Evolutionary conservation across 192 early-diverging fungal genomes (phyloP).

Genomic region (Piromyces sp.): DNA sequence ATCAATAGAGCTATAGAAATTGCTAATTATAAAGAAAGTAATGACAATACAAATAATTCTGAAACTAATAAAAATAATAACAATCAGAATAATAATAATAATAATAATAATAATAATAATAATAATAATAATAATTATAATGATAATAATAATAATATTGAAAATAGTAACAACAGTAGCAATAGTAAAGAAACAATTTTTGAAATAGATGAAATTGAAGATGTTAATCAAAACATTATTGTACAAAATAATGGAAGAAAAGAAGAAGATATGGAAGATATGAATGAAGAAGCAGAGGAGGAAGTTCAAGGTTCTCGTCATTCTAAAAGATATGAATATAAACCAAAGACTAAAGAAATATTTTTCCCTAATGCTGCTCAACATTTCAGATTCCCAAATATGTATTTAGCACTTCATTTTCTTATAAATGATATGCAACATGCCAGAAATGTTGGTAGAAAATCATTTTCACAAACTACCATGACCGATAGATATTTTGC

Average conservation of each 20-base stretch:
- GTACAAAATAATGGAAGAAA: neutral
- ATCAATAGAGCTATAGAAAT: neutral
- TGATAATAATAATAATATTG: too few species aligned
- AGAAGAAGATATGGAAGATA: neutral
- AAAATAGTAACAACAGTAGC: too few species aligned
- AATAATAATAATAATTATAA: too few species aligned
- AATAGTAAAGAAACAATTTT: too few species aligned
- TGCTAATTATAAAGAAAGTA: neutral
- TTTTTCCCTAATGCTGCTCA: neutral
- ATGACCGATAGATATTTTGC: neutral
- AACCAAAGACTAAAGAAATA: neutral
- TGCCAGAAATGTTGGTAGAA: neutral
- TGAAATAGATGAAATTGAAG: too few species aligned
- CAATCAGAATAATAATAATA: too few species aligned
- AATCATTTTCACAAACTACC: neutral
- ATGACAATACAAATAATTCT: neutral
- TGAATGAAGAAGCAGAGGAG: neutral
- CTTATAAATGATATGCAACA: neutral
- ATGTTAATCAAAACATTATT: too few species aligned
- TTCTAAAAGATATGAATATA: neutral
- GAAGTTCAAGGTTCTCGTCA: neutral
- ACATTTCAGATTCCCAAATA: neutral
- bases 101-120: too few species aligned
- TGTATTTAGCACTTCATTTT: neutral
- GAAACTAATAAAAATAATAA: too few species aligned